Percentiles rank a stretch among this genome's conserved stretches.
Evolutionary conservation across 257 asterid genomes (phyloP).

Genomic region (Nicotiana otophora): DNA sequence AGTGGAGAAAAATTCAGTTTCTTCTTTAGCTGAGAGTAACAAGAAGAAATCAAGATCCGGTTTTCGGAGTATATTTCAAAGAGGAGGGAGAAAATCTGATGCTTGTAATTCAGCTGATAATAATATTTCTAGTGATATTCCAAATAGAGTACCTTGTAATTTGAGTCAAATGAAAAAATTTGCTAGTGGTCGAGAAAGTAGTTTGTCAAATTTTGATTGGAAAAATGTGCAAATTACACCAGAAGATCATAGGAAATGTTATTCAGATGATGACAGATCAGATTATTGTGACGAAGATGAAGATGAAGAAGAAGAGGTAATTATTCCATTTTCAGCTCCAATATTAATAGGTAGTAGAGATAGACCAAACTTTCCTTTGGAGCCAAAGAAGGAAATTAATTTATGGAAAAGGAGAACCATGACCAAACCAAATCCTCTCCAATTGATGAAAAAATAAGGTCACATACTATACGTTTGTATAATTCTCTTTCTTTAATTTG

Average conservation of each 20-base stretch:
- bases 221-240: slow-evolving; percentile 33
- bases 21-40: background rate
- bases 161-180: slow-evolving; percentile 52
- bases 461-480: background rate
- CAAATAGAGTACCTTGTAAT: slow-evolving; percentile 20
- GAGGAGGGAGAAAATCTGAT: slow-evolving; percentile 28
- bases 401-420: slow-evolving; percentile 83
- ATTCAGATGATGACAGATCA: slow-evolving; percentile 37
- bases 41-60: slow-evolving; percentile 13
- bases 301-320: slow-evolving; percentile 20
- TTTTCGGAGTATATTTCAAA: slow-evolving; percentile 10
- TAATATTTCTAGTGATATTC: background rate
- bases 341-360: slow-evolving; percentile 16
- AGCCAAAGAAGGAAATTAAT: slow-evolving; percentile 82
- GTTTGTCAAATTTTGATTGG: slow-evolving; percentile 59
- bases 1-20: background rate
- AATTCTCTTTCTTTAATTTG: background rate
- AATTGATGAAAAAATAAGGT: slow-evolving; percentile 9
- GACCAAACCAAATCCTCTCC: slow-evolving; percentile 69
- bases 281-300: slow-evolving; percentile 31
- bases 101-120: background rate
- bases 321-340: slow-evolving; percentile 56
- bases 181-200: slow-evolving; percentile 60
- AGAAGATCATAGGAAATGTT: slow-evolving; percentile 21
- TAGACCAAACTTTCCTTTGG: slow-evolving; percentile 27